Evolutionary conservation across 2,329 filamentous ascomycete genomes (phyloP).

Genomic region (Neobulgaria alba): DNA sequence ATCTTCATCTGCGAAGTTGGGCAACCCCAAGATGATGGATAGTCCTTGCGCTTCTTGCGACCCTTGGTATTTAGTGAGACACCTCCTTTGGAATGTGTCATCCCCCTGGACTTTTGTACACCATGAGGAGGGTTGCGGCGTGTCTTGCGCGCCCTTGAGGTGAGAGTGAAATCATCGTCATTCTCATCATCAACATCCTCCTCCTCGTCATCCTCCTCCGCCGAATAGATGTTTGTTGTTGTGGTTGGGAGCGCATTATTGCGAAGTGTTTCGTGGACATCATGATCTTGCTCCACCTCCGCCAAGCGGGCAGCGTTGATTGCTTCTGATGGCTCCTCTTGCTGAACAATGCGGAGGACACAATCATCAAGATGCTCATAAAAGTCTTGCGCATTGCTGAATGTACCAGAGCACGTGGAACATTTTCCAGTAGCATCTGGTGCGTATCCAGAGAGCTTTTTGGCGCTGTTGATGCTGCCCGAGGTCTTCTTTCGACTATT

Average conservation of each 20-base stretch:
- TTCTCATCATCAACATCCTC: conserved; percentile 49
- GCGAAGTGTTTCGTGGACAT: conserved; percentile 53
- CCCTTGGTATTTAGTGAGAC: conserved; percentile 52
- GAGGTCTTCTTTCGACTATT: conserved; percentile 70
- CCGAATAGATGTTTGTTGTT: conserved; percentile 40
- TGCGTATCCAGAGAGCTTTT: conserved; percentile 60
- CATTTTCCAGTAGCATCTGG: conserved; percentile 78
- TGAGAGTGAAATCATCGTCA: conserved; percentile 48
- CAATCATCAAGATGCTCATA: conserved; percentile 89
- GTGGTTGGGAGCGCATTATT: conserved; percentile 41
- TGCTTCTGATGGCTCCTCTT: conserved; percentile 60
- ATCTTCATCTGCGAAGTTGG: conserved; percentile 91
- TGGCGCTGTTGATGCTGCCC: conserved; percentile 26
- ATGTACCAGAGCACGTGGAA: conserved; percentile 81
- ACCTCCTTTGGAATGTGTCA: conserved; percentile 71
- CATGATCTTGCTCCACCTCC: conserved; percentile 55
- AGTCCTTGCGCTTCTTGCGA: conserved; percentile 87
- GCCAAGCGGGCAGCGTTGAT: conserved; percentile 60
- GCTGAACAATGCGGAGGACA: conserved; percentile 62
- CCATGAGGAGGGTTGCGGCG: conserved; percentile 37
- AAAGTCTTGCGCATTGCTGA: conserved; percentile 85
- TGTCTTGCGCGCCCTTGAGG: conserved; percentile 33
- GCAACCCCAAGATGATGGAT: conserved; percentile 89
- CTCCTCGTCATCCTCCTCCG: conserved; percentile 37
- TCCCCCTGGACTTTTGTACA: conserved; percentile 58